Conservation (phyloP, 257 asterid species). For the Ballota nigra region DNA sequence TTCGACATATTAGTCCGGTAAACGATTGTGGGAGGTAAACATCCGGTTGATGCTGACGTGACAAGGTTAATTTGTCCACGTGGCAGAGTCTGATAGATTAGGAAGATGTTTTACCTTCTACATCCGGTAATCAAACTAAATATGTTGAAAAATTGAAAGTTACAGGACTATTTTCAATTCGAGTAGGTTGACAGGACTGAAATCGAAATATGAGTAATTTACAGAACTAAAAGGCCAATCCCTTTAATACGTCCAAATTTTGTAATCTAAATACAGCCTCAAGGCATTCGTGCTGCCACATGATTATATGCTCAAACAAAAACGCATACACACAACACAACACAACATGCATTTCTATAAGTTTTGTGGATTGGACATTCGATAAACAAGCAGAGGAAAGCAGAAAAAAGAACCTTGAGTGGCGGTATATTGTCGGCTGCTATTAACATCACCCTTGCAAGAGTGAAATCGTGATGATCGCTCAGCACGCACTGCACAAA, state of each 20-base stretch:
- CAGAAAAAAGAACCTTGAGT: slow-evolving; percentile 45
- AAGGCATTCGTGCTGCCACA: not conserved
- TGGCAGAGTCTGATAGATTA: no score
- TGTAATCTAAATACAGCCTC: not conserved
- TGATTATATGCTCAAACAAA: not conserved
- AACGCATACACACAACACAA: no score
- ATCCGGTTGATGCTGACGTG: no score
- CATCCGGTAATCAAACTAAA: no score
- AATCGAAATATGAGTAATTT: no score
- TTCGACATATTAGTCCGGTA: not conserved
- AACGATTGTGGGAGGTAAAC: not conserved
- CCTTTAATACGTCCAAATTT: not conserved
- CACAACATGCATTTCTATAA: no score
- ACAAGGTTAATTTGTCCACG: no score
- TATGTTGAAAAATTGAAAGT: no score
- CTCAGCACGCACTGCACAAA: slow-evolving; percentile 83
- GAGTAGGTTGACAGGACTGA: no score
- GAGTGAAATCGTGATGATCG: slow-evolving; percentile 59
- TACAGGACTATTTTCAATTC: not conserved
- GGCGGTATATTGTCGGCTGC: slow-evolving; percentile 95
- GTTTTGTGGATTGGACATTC: not conserved
- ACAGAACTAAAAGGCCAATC: no score
- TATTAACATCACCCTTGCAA: slow-evolving; percentile 67
- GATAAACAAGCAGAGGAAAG: not conserved
- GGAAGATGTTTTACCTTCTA: no score